These are phyloP conservation scores for Ophiostoma ulmi DNA, from an alignment of 2,329 filamentous ascomycete species.

Conservation along the genomic window DNA sequence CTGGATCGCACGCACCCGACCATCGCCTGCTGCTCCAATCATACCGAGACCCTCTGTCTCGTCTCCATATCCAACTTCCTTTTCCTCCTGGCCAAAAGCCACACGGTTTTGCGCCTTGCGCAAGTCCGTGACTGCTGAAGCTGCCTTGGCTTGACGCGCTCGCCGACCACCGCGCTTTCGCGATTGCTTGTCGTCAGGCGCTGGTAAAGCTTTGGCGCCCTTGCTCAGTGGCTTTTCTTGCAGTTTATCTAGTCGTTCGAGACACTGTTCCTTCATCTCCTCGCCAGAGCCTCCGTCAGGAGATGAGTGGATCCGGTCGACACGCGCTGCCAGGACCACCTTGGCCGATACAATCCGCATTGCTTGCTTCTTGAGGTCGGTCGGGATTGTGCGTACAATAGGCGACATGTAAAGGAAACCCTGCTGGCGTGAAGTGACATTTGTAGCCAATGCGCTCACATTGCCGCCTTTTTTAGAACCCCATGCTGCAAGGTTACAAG, in stretches of 20 bases:
- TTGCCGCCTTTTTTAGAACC: conserved; percentile 82
- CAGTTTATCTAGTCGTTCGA: conserved; percentile 84
- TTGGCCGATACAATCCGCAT: conserved; percentile 94
- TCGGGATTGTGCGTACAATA: conserved; percentile 77
- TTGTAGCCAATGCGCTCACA: conserved; percentile 76
- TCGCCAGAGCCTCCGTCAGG: conserved; percentile 79
- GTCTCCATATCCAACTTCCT: conserved; percentile 87
- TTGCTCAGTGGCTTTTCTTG: conserved; percentile 89
- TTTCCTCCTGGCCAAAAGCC: conserved; percentile 92
- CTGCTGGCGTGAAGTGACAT: conserved; percentile 83
- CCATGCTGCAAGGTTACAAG: conserved; percentile 86
- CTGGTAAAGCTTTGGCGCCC: conserved; percentile 77
- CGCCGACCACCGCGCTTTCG: conserved; percentile 86
- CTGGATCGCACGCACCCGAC: conserved; percentile 80
- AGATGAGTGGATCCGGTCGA: conserved; percentile 78
- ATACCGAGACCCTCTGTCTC: conserved; percentile 85
- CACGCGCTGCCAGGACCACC: conserved; percentile 84
- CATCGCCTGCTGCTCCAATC: conserved; percentile 84
- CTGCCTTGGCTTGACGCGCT: conserved; percentile 92
- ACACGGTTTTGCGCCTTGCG: conserved; percentile 94
- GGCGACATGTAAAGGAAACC: conserved; percentile 91
- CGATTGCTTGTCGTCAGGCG: conserved; percentile 90
- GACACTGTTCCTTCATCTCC: conserved; percentile 72
- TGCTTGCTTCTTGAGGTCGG: conserved; percentile 83
- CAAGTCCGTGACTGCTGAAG: conserved; percentile 92